A percentile compares a stretch with the other conserved stretches of the same genome.
Conservation (phyloP, 2,329 filamentous ascomycete genomes). For the Trichoderma sp. region DNA sequence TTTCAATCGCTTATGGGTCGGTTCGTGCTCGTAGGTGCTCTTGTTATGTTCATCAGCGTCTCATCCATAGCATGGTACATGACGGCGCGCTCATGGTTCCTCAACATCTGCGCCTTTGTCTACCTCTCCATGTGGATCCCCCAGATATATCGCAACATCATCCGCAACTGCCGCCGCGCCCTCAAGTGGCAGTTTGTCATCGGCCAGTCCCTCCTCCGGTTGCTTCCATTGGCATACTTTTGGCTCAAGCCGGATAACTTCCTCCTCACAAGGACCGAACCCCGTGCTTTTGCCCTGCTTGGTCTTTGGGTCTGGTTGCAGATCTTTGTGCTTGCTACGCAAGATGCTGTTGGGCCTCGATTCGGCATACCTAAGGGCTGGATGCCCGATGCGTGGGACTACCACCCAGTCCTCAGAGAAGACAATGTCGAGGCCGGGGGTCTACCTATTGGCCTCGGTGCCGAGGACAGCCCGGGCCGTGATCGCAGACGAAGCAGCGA, state of each 20-base stretch:
- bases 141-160: conserved; percentile 86
- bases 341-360: conserved; percentile 85
- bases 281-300: conserved; percentile 58
- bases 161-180: conserved; percentile 88
- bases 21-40: conserved; percentile 56
- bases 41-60: conserved; percentile 59
- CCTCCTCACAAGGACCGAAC: conserved; percentile 72
- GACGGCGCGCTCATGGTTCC: conserved; percentile 54
- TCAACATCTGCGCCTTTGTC: conserved; percentile 65
- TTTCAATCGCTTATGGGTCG: conserved; percentile 60
- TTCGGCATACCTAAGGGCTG: conserved; percentile 75
- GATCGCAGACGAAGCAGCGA: conserved; percentile 36
- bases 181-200: conserved; percentile 89
- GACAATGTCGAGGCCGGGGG: conserved; percentile 79
- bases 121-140: conserved; percentile 93
- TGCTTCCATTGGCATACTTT: conserved; percentile 83
- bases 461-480: conserved; percentile 32
- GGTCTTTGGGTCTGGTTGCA: conserved; percentile 86
- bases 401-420: conserved; percentile 84
- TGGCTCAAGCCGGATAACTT: conserved; percentile 78
- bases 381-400: conserved; percentile 83
- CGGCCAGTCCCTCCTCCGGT: conserved; percentile 76
- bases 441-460: conserved; percentile 71
- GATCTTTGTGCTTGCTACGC: conserved; percentile 72
- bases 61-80: conserved; percentile 64